A percentile compares a stretch with the other conserved stretches of the same genome.
Evolutionary conservation across 2,329 filamentous ascomycete species (phyloP).

Genomic region (Phaeosphaeria sp.): DNA sequence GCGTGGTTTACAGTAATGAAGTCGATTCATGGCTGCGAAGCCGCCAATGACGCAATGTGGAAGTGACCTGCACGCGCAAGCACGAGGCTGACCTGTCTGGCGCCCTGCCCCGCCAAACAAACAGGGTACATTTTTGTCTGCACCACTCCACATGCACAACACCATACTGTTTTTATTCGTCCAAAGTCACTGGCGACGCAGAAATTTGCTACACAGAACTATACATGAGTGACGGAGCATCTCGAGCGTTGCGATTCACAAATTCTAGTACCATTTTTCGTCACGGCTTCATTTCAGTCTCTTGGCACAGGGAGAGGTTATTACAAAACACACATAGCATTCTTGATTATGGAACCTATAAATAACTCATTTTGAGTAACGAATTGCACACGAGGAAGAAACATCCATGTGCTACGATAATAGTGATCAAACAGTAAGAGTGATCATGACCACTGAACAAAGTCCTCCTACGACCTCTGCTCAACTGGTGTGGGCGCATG

Average conservation of each 20-base stretch:
- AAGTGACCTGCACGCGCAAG: conserved; percentile 15
- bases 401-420: not conserved
- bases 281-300: too few relatives aligned
- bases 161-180: too few relatives aligned
- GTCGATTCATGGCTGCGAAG: conserved; percentile 24
- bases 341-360: not conserved
- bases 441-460: conserved; percentile 1
- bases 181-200: too few relatives aligned
- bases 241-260: too few relatives aligned
- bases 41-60: conserved; percentile 33
- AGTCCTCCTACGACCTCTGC: conserved; percentile 36
- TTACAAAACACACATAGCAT: not conserved
- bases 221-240: too few relatives aligned
- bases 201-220: too few relatives aligned
- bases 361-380: not conserved
- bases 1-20: conserved; percentile 6
- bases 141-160: too few relatives aligned
- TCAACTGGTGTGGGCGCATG: conserved; percentile 46
- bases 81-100: not conserved
- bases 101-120: not conserved
- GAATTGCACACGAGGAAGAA: not conserved
- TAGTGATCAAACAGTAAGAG: too few relatives aligned
- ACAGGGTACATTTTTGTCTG: too few relatives aligned
- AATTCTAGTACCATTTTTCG: too few relatives aligned
- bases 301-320: too few relatives aligned